phyloP scores from a whole-genome alignment of 2,329 filamentous ascomycete genomes.

The Volutella citrinella region DNA sequence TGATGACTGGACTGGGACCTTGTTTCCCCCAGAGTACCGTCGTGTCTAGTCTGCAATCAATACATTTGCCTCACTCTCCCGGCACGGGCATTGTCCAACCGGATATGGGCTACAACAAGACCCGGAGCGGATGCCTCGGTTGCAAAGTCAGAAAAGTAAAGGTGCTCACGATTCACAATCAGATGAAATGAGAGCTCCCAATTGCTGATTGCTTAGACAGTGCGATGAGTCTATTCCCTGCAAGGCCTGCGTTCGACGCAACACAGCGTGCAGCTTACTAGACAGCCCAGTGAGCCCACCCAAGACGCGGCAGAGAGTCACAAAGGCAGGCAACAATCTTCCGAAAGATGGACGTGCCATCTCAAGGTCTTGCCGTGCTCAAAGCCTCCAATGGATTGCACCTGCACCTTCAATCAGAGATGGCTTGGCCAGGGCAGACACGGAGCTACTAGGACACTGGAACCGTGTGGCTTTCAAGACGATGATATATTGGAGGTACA shows the following conservation, averaged over 20 bases:
- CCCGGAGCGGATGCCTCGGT: conserved; percentile 1
- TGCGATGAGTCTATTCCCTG: conserved; percentile 2
- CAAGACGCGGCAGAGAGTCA: not conserved
- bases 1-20: too few species aligned
- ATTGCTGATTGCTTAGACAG: conserved; percentile 1
- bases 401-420: conserved; percentile 3
- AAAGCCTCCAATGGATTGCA: conserved; percentile 2
- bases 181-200: conserved; percentile 2
- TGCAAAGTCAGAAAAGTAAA: conserved; percentile 7
- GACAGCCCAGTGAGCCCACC: conserved; percentile 2
- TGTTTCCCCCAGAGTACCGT: too few species aligned
- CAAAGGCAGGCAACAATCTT: conserved; percentile 1
- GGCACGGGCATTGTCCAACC: too few species aligned
- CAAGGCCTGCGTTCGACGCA: conserved; percentile 1
- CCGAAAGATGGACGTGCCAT: too few species aligned
- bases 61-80: not conserved
- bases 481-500: conserved; percentile 2
- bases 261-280: conserved; percentile 2
- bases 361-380: not conserved
- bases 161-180: conserved; percentile 3
- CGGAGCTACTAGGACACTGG: conserved; percentile 4
- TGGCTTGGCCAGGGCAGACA: conserved; percentile 3
- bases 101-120: conserved; percentile 3
- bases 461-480: conserved; percentile 2
- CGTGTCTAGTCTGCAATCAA: not conserved